Conservation (phyloP, 306 rosid species). For the Begonia fuchsioides region DNA sequence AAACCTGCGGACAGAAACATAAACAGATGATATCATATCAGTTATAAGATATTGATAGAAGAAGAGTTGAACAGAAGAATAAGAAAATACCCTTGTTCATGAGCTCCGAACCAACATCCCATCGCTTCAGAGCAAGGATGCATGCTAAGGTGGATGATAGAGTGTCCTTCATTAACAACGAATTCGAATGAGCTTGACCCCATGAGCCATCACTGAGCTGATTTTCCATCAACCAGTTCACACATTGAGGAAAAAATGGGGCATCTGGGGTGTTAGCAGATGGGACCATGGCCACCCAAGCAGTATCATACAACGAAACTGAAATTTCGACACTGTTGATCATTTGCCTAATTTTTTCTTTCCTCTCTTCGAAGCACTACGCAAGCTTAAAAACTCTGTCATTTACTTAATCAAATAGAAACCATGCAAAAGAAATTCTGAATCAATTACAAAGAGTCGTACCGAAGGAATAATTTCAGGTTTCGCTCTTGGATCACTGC, state of each 20-base stretch:
- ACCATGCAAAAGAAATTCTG: too few relatives aligned
- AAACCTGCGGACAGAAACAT: slow-evolving; percentile 36
- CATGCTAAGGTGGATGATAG: slow-evolving; percentile 63
- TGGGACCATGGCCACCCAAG: slow-evolving; percentile 90
- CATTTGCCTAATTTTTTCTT: slow-evolving; percentile 44
- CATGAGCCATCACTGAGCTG: slow-evolving; percentile 76
- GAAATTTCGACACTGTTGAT: slow-evolving; percentile 58
- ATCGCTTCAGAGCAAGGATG: slow-evolving; percentile 53
- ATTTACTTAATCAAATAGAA: too few relatives aligned
- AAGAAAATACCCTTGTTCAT: slow-evolving; percentile 35
- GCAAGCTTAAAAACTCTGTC: neutral
- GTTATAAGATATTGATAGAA: slow-evolving; percentile 5
- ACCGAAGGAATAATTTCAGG: too few relatives aligned
- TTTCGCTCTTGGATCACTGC: too few relatives aligned
- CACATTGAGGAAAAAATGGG: slow-evolving; percentile 63
- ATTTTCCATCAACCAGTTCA: slow-evolving; percentile 57
- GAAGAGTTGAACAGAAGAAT: neutral
- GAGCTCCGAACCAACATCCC: slow-evolving; percentile 51
- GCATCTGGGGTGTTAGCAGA: slow-evolving; percentile 28
- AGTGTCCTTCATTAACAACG: slow-evolving; percentile 45
- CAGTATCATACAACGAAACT: slow-evolving; percentile 72
- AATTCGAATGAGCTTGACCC: slow-evolving; percentile 38
- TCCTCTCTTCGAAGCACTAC: slow-evolving; percentile 42
- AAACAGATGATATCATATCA: neutral
- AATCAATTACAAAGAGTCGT: too few relatives aligned